Evolutionary conservation across 2,329 filamentous ascomycete genomes (phyloP), one percentile per base, ranked within the genome.

Genomic region (Cordyceps javanica): DNA sequence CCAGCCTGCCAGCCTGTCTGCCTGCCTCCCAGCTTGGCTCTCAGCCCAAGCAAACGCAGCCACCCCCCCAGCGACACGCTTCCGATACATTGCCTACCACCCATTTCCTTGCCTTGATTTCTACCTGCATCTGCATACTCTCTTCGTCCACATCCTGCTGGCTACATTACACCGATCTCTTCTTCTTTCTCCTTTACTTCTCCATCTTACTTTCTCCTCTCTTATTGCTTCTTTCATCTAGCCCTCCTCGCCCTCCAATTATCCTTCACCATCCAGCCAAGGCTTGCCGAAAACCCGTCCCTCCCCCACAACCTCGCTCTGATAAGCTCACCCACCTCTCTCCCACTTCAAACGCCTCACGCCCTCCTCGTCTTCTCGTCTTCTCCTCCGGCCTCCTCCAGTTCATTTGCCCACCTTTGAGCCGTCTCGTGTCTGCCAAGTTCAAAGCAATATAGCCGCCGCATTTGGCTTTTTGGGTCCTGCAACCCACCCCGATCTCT

Each of bases 401-500:
- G 23, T 21, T 38, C 28, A 21, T 13, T 46, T 46, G 54, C 26
- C 45, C 44, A 56, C 54, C 39, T 25, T 34, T 34, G 48, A n/a
- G 11, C 52, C 42, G 32, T 48, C 53, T 48, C 44, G 42, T 55
- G 53, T 55, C 53, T 48, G 34, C 53, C 44, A 28, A 41, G 44
- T 39, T 38, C 32, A 46, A 30, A 55, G 21, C 41, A 39, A 39
- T 21, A 41, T n/a, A 49, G 5, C 9, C 8, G 19, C 54, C n/a
- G 36, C 30, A 26, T 55, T 55, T 48, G 49, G 44, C 53, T 55
- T 49, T 56, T n/a, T n/a, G n/a, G 26, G 32, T n/a, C 25, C 54
- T 56, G 45, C 45, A 41, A 10, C 36, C 32, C 45, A 34, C 45
- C 14, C 39, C 21, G 8, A 42, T 11, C n/a, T 26, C n/a, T 34